phyloP scores from a whole-genome alignment of 2,329 filamentous ascomycete genomes.

The Byssoonygena ceratinophila region DNA sequence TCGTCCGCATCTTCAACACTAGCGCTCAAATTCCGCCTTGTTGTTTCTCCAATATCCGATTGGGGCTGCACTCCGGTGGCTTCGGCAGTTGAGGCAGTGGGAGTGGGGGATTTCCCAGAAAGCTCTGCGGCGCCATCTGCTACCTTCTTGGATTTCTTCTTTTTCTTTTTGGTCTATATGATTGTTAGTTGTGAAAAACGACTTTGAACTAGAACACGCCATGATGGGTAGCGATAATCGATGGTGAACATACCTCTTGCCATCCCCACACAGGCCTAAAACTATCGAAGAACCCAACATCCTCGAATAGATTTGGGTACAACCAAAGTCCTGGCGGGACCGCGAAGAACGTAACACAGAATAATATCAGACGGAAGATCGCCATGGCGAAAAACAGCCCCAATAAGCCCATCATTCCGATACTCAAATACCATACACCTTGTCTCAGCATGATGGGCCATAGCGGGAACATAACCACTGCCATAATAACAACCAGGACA shows the following conservation, averaged over 20 bases:
- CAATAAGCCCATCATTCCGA: slow-evolving; percentile 80
- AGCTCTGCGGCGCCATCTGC: slow-evolving; percentile 6
- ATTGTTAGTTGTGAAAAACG: background rate
- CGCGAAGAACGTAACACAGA: slow-evolving; percentile 81
- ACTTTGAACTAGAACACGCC: slow-evolving; percentile 1
- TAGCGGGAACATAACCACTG: slow-evolving; percentile 85
- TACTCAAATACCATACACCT: slow-evolving; percentile 94
- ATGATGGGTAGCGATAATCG: background rate
- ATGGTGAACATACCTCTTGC: slow-evolving; percentile 65
- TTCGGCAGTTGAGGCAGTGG: slow-evolving; percentile 15
- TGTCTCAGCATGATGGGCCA: slow-evolving; percentile 87
- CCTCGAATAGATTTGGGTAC: slow-evolving; percentile 95
- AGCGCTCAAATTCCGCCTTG: slow-evolving; percentile 34
- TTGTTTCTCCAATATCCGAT: slow-evolving; percentile 25
- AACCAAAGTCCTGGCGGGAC: slow-evolving; percentile 87
- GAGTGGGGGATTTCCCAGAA: slow-evolving; percentile 4
- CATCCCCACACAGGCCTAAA: slow-evolving; percentile 96
- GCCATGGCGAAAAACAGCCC: slow-evolving; percentile 96
- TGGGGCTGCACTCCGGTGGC: slow-evolving; percentile 30
- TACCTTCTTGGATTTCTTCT: slow-evolving; percentile 29
- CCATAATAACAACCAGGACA: slow-evolving; percentile 72
- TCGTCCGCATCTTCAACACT: slow-evolving; percentile 39
- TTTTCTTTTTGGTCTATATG: slow-evolving; percentile 29
- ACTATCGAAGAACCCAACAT: slow-evolving; percentile 95
- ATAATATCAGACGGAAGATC: slow-evolving; percentile 89